A percentile compares a stretch with the other conserved stretches of the same genome.
phyloP scores from a whole-genome alignment of 768 basidiomycete genomes.

The Lactarius evosmus region DNA sequence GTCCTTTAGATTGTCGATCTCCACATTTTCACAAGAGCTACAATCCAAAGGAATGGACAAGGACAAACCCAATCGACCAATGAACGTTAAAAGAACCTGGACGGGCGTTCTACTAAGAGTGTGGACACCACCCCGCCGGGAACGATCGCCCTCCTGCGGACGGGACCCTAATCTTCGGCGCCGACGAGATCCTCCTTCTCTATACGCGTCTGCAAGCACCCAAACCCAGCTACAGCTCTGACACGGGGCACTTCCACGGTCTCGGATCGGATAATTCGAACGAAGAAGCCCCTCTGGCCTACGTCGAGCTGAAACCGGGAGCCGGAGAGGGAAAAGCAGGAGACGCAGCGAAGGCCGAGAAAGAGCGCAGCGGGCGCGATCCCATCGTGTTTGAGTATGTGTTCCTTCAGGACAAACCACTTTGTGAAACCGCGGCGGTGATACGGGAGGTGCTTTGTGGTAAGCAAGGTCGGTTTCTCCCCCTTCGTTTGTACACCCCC shows the following conservation, averaged over 20 bases:
- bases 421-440: slow-evolving; percentile 67
- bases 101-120: too few relatives aligned
- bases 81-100: too few relatives aligned
- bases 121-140: not conserved
- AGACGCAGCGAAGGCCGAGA: not conserved
- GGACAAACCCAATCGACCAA: too few relatives aligned
- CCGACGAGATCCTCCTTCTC: slow-evolving; percentile 58
- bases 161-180: slow-evolving; percentile 46
- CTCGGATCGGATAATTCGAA: slow-evolving; percentile 67
- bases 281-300: slow-evolving; percentile 53
- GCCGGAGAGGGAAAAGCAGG: slow-evolving; percentile 9
- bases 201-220: slow-evolving; percentile 41
- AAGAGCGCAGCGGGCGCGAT: slow-evolving; percentile 28
- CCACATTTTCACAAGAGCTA: too few relatives aligned
- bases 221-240: slow-evolving; percentile 32
- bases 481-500: too few relatives aligned
- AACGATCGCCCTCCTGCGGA: slow-evolving; percentile 31
- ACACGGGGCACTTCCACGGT: slow-evolving; percentile 45
- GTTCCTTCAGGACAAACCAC: slow-evolving; percentile 75
- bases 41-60: too few relatives aligned
- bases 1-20: too few relatives aligned
- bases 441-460: slow-evolving; percentile 87
- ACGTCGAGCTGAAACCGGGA: slow-evolving; percentile 46
- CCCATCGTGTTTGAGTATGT: slow-evolving; percentile 42
- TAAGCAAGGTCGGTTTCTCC: slow-evolving; percentile 58